Conservation (phyloP, 2,329 filamentous ascomycete species). For the Blastomyces emzantsi region DNA sequence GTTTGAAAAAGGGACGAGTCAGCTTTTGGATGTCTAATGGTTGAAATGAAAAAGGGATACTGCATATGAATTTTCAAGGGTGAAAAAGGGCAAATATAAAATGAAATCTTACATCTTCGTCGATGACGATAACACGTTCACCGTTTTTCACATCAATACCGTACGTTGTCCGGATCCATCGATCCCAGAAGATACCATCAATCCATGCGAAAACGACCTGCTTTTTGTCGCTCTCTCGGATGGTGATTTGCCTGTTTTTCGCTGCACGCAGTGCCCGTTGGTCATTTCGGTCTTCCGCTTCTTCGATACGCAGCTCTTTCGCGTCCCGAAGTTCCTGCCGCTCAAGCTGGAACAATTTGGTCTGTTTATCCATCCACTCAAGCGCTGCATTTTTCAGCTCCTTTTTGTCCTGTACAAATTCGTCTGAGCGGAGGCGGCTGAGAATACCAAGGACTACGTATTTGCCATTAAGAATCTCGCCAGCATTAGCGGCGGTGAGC, state of each 20-base stretch:
- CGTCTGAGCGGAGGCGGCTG: conserved; percentile 66
- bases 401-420: conserved; percentile 66
- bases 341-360: conserved; percentile 83
- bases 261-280: conserved; percentile 76
- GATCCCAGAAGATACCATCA: conserved; percentile 93
- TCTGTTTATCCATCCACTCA: conserved; percentile 98
- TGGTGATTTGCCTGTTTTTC: conserved; percentile 84
- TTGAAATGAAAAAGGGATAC: neutral
- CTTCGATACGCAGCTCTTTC: conserved; percentile 91
- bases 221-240: conserved; percentile 77
- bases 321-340: conserved; percentile 86
- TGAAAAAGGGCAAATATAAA: neutral
- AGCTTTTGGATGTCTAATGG: conserved; percentile 6
- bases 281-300: conserved; percentile 88
- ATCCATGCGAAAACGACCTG: conserved; percentile 96
- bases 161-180: conserved; percentile 93
- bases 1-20: conserved; percentile 21
- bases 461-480: conserved; percentile 90
- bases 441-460: conserved; percentile 90
- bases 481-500: conserved; percentile 79
- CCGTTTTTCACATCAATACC: conserved; percentile 78
- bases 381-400: conserved; percentile 94
- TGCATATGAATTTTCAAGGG: neutral
- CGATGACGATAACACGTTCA: conserved; percentile 91
- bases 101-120: conserved; percentile 70